Base-by-base conservation (phyloP, 441 rosid species). In the Bocquillonia castaneifolia region DNA sequence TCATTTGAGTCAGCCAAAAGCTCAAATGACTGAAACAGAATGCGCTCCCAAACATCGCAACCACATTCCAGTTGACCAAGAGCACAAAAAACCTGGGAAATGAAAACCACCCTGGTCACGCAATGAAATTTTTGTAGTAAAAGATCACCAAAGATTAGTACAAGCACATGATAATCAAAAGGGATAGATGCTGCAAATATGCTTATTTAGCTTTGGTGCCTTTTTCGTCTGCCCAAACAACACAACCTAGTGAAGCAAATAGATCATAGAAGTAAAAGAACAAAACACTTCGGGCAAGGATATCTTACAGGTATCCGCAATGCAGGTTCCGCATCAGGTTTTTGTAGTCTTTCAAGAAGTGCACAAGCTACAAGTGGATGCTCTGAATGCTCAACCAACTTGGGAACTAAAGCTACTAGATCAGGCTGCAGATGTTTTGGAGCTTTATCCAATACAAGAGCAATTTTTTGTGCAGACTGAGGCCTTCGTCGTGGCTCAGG, bases 401-500 rank as follows among this genome's bases (percentile, higher is more conserved):
- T 95, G 78, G 99, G 99, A 18, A 95, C 92, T 74, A 95, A 78
- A 51, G 97, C 84, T 56, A 92, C 86, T 59, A 95, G 82, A 74
- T 95, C 99, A 48, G 85, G 80, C 67, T 86, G 95, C 71, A 95
- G 85, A 86, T 90, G 96, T 78, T 84, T 89, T 15, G 99, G 96
- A 69, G 99, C 97, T 79, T 88, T 89, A 74, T 95, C 92, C 80
- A 95, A 79, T 59, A 95, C 93, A 76, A 95, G 90, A 76, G 93
- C 84, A 67, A 95, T 92, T 81, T 85, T 95, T 76, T 92, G 87
- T 29, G 97, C 97, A 59, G 99, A 95, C 68, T 87, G 92, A 53
- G 98, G 97, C 72, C 98, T 84, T 63, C 98, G 74, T 80, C 90
- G 84, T 22, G 97, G 98, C 83, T 92, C 99, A 18, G 92, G 97